phyloP scores from a whole-genome alignment of 345 rosid species.

The Rhodamnia rubescens region DNA sequence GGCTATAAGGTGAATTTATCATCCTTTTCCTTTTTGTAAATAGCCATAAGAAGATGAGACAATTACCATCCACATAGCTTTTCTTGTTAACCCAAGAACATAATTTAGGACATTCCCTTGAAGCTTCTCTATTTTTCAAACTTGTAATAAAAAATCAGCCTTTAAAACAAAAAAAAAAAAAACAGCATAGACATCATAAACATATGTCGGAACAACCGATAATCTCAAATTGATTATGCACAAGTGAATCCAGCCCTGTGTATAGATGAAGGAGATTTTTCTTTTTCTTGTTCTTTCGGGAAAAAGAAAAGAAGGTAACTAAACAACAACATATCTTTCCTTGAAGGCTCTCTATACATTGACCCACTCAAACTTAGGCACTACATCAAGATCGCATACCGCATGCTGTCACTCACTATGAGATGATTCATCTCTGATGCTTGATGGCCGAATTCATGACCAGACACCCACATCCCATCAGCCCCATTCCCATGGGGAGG shows the following conservation, averaged over 20 bases:
- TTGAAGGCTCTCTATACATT: background rate
- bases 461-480: conserved; percentile 69
- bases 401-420: conserved; percentile 85
- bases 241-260: background rate
- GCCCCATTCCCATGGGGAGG: conserved; percentile 53
- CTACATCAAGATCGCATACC: conserved; percentile 88
- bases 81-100: background rate
- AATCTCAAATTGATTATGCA: background rate
- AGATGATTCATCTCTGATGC: conserved; percentile 73
- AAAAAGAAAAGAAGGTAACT: background rate
- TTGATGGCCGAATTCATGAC: conserved; percentile 32
- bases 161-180: background rate
- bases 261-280: background rate
- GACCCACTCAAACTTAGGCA: background rate
- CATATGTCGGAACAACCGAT: background rate
- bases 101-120: background rate
- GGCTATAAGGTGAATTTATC: background rate
- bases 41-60: background rate
- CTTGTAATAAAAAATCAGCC: background rate
- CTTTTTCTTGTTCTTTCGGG: background rate
- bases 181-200: background rate
- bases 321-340: background rate
- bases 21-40: background rate
- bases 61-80: background rate
- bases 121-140: background rate